Evolutionary conservation across 768 basidiomycete species (phyloP).

Genomic region (Lactarius vividus): DNA sequence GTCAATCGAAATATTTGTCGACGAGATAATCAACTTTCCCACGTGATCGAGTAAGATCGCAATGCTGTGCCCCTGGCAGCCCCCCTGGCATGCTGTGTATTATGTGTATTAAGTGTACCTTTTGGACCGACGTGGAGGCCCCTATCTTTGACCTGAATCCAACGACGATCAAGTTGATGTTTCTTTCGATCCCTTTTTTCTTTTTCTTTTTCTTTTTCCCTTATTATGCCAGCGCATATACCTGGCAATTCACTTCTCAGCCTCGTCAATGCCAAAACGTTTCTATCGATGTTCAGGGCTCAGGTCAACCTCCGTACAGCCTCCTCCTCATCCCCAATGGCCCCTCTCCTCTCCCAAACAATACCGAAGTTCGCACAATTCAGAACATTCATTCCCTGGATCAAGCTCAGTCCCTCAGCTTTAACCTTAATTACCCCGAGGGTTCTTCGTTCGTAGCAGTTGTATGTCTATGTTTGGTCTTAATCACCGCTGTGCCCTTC

Average conservation of each 20-base stretch:
- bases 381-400: conserved; percentile 53
- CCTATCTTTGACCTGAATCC: background rate
- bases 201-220: conserved; percentile 24
- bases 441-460: conserved; percentile 75
- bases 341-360: conserved; percentile 55
- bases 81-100: too few relatives aligned
- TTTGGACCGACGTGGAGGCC: background rate
- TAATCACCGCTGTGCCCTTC: background rate
- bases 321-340: conserved; percentile 68
- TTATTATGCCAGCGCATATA: conserved; percentile 39
- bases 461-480: conserved; percentile 44
- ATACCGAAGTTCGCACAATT: conserved; percentile 61
- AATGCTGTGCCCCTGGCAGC: too few relatives aligned
- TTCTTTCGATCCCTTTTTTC: conserved; percentile 18
- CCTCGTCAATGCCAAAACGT: conserved; percentile 69
- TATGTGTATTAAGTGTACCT: background rate
- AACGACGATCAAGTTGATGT: background rate
- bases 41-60: conserved; percentile 7
- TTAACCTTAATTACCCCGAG: conserved; percentile 61
- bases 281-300: conserved; percentile 54
- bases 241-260: conserved; percentile 42
- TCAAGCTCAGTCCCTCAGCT: conserved; percentile 41
- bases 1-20: background rate
- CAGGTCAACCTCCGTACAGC: conserved; percentile 64
- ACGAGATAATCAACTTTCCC: background rate